These are phyloP conservation scores for Aspergillus nanangensis DNA, from an alignment of 495 filamentous ascomycete genomes.

Conservation along the genomic window DNA sequence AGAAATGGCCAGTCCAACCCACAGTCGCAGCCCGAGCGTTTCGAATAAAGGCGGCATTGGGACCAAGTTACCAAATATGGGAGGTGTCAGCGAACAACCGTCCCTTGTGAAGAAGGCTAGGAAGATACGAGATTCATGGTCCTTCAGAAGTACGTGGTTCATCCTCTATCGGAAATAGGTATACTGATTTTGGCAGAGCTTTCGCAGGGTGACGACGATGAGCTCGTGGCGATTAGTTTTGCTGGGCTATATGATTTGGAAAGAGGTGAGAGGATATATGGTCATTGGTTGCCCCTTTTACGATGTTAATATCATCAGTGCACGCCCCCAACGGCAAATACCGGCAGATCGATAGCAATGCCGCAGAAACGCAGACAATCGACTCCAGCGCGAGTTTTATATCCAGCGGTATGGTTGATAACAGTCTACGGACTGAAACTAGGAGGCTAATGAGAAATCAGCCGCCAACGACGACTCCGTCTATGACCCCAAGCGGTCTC, in stretches of 20 bases:
- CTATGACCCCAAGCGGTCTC: constrained; percentile 5
- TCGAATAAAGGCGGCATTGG: constrained; percentile 12
- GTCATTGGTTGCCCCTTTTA: neutral
- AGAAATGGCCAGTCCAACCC: constrained; percentile 8
- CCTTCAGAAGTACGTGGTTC: constrained; percentile 18
- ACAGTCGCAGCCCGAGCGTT: constrained; percentile 20
- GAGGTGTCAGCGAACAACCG: constrained; percentile 9
- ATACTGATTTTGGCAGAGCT: constrained; percentile 12
- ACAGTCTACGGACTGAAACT: neutral
- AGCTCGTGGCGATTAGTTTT: constrained; percentile 28
- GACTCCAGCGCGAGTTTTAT: constrained; percentile 12
- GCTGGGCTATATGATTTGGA: constrained; percentile 27
- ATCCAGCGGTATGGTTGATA: constrained; percentile 12
- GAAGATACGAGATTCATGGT: constrained; percentile 24
- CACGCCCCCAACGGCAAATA: constrained; percentile 26
- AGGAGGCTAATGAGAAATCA: constrained; percentile 1
- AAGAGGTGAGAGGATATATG: constrained; percentile 22
- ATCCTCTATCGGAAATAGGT: too few species aligned
- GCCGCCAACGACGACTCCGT: constrained; percentile 4
- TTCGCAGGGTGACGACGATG: constrained; percentile 26
- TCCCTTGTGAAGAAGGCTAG: constrained; percentile 14
- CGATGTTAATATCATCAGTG: constrained; percentile 11
- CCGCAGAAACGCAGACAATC: constrained; percentile 1
- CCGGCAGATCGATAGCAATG: constrained; percentile 10
- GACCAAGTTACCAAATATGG: constrained; percentile 8